Percentiles rank a stretch among this genome's conserved stretches.
phyloP scores from a whole-genome alignment of 331 rosid species.

The Quercus lobata region DNA sequence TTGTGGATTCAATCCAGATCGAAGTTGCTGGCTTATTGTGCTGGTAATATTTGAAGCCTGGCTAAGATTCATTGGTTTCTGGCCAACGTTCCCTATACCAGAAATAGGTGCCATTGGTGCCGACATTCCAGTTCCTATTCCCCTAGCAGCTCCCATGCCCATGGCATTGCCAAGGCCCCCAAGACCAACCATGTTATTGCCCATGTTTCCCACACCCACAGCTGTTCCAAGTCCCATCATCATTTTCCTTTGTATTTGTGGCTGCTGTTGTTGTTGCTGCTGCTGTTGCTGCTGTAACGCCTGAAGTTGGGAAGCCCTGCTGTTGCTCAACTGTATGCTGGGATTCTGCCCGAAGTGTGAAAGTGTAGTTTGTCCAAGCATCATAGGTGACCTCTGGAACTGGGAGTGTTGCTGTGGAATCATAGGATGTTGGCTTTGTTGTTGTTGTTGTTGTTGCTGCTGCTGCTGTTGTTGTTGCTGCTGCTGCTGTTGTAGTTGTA shows the following conservation, averaged over 20 bases:
- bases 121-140: constrained; percentile 79
- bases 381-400: constrained; percentile 68
- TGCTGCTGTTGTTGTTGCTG: neutral
- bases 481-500: constrained; percentile 32
- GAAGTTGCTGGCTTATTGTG: constrained; percentile 54
- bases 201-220: constrained; percentile 55
- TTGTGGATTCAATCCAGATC: constrained; percentile 36
- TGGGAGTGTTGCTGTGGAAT: constrained; percentile 76
- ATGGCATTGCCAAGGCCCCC: constrained; percentile 60
- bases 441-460: constrained; percentile 20
- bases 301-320: constrained; percentile 53
- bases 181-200: constrained; percentile 76
- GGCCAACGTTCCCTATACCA: constrained; percentile 75
- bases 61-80: constrained; percentile 59
- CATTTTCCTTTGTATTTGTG: constrained; percentile 82
- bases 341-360: constrained; percentile 80
- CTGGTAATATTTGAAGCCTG: constrained; percentile 55
- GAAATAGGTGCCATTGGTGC: constrained; percentile 75
- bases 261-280: constrained; percentile 51
- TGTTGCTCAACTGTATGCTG: constrained; percentile 50
- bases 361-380: constrained; percentile 63
- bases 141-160: constrained; percentile 75
- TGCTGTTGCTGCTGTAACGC: constrained; percentile 62
- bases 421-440: constrained; percentile 57
- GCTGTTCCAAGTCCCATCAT: constrained; percentile 75